Evolutionary conservation across 2,329 filamentous ascomycete species (phyloP), one percentile per base, ranked within the genome.

Genomic region (Diplodia sapinea): DNA sequence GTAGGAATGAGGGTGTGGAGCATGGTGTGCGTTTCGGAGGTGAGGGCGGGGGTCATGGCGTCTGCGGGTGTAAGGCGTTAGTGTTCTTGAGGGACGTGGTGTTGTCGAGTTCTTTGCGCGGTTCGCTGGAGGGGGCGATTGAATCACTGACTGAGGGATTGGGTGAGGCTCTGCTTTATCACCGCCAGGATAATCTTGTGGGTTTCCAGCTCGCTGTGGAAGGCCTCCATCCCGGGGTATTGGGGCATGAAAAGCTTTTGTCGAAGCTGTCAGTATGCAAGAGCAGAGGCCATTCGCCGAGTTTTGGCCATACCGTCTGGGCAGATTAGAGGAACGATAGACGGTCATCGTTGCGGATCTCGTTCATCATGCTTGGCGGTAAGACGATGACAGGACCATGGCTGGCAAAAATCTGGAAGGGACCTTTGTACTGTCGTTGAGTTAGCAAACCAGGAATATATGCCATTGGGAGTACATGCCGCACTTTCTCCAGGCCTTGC

Each of bases 1-100:
- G 9, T 68, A 13, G 70, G 57, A 2, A 69, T 33, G 26, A 68
- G n/a, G 15, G 15, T 13, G 6, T 23, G 17, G 2, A 67, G n/a
- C 23, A 20, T 36, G 17, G 43, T 20, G 20, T 33, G 8, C 8
- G 36, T 49, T 36, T 59, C 31, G 7, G 40, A 43, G 12, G 43
- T 33, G 11, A 61, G 20, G 4, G 29, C 31, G 2, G 17, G 12
- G n/a, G 54, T 57, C 20, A 66, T 57, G 6, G 23, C 17, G 20
- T 31, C 52, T 65, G 54, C 1, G 12, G 17, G 20, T 55, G 11
- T 3, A 26, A 26, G 23, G 23, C 23, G 29, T 55, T 8, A 63
- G 43, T 13, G 5, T 3, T 17, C 31, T 6, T 2, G 31, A 29
- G 11, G 15, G 9, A 9, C 11, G 33, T 9, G 33, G 8, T 9